Base-by-base conservation (phyloP, 2,329 filamentous ascomycete species). In the Botrytis fragariae region DNA sequence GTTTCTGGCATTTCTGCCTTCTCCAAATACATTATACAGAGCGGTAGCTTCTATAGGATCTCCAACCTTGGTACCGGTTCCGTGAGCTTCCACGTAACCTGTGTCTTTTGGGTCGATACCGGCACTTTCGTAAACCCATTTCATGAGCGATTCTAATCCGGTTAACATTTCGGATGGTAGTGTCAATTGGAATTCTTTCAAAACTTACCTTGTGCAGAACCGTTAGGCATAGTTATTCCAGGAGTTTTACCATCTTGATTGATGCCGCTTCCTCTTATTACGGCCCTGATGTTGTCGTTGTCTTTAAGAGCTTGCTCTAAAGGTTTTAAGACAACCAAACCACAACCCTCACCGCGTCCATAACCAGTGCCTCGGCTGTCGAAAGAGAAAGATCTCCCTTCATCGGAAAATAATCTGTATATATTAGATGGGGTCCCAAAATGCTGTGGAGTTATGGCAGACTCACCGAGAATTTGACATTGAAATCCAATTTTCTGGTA, bases 361-460 rank as follows among this genome's bases (percentile, higher is more conserved):
- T 92, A 92, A 0, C 90, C 90, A 74, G 89, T 86, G 22, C 88
- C 90, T 1, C 85, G 83, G 29, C 83, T 78, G 75, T 91, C 89
- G 74, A 89, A 91, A 70, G 86, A 87, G 74, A 85, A 79, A 18
- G 76, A 81, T 48, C 76, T 73, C 18, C 79, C 79, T 48, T 77
- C 73, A 42, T 77, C 76, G 2, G 77, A 78, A 59, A 80, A 77
- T 22, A 80, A 73, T 3, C 79, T 79, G 84, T 85, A 51, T 83
- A 85, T 73, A 83, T 86, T 1, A 87, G 86, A 72, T 86, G 83
- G 2, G 69, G 35, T 29, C 22, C 25, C 22, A 51, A 29, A 29
- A 25, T 18, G 6, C 6, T n/a, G 25, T 42, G 22, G 14, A 18
- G 29, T 42, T 54, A 44, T 42, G 10, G 65, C 22, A 25, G 35